phyloP scores from a whole-genome alignment of 1,284 basidiomycete species.

The Leccinum solheimii region DNA sequence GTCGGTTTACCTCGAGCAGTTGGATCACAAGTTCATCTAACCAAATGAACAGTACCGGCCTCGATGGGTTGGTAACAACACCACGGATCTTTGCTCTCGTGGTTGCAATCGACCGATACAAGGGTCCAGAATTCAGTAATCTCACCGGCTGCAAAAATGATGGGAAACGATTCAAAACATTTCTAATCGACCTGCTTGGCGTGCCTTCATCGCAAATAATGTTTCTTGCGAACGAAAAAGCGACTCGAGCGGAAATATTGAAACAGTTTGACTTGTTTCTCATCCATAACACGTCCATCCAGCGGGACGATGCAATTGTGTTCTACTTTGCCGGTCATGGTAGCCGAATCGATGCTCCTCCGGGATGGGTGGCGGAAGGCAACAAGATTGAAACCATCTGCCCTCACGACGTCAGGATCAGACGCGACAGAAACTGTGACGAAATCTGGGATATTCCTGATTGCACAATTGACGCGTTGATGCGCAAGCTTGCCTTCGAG shows the following conservation, averaged over 20 bases:
- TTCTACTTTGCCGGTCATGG: conserved; percentile 70
- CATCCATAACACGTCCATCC: conserved; percentile 52
- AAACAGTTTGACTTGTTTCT: conserved; percentile 48
- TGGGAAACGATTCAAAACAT: conserved; percentile 49
- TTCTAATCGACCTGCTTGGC: conserved; percentile 50
- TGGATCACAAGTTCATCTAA: not conserved
- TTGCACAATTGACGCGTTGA: conserved; percentile 52
- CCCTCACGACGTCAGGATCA: conserved; percentile 52
- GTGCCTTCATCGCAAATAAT: conserved; percentile 56
- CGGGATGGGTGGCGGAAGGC: conserved; percentile 49
- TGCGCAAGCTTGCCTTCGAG: conserved; percentile 45
- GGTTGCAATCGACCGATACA: conserved; percentile 59
- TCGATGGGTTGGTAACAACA: not conserved
- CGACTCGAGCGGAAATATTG: conserved; percentile 55
- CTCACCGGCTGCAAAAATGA: conserved; percentile 58
- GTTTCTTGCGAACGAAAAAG: conserved; percentile 51
- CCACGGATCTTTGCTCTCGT: conserved; percentile 54
- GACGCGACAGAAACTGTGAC: conserved; percentile 32
- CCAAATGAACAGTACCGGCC: not conserved
- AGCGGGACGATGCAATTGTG: conserved; percentile 58
- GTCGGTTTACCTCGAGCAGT: not conserved
- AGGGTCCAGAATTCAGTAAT: conserved; percentile 44
- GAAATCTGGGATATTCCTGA: conserved; percentile 43
- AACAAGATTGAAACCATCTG: conserved; percentile 54
- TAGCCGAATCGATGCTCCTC: conserved; percentile 47